Base-by-base conservation (phyloP, 2,329 filamentous ascomycete species). In the Tolypocladium album region DNA sequence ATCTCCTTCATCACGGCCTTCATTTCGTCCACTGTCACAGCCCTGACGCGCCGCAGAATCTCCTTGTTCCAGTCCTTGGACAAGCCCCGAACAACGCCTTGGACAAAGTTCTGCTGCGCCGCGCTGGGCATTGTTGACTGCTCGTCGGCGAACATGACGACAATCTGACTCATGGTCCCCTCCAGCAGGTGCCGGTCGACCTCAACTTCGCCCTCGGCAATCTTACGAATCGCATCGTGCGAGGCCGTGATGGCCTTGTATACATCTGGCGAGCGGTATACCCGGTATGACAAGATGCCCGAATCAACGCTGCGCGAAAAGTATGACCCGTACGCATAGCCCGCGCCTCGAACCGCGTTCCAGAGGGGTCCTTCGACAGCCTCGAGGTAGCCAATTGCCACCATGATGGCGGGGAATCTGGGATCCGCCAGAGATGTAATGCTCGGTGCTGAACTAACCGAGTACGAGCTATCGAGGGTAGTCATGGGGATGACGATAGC, bases 321-420 rank as follows among this genome's bases (percentile, higher is more conserved):
- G 67, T 83, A 85, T 0, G 89, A 88, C 58, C 92, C 92, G 70
- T 99, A 99, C 0, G 94, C 94, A 58, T 97, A 86, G 53, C 94
- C 94, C 52, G 90, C 94, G 60, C 94, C 94, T 55, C 94, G 90
- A 56, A 97, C 89, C 0, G 91, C 90, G 64, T 88, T 88, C 93
- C 94, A 97, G 39, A 99, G 84, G 0, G 94, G 94, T 0, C 94
- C 94, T 74, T 99, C 94, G 22, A 95, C 89, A 0, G 92, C 87
- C 70, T 97, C 92, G 62, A 99, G 87, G 70, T 97, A 97, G 24
- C 92, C 87, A 57, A 92, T 85, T 0, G 93, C 92, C 9, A 99
- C 92, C 72, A 96, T 84, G 58, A 96, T 81, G 2, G 92, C 87
- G 0, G 94, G 92, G 1, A 97, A 79, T 20, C 85, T 82, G 0